Conservation (phyloP, 2,329 filamentous ascomycete genomes). For the Neonectria neomacrospora region DNA sequence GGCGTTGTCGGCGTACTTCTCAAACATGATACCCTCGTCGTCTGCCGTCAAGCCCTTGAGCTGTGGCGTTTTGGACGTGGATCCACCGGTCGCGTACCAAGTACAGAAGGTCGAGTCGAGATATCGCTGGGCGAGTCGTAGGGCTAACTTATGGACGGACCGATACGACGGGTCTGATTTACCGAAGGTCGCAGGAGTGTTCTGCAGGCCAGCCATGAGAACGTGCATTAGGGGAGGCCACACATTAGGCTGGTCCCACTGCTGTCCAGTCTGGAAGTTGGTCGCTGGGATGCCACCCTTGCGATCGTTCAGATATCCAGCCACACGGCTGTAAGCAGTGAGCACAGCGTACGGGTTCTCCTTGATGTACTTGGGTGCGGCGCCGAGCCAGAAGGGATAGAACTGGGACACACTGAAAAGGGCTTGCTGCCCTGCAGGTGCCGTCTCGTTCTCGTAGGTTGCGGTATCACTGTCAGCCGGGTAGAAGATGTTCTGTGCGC, state of each 20-base stretch:
- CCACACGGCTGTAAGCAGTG: constrained; percentile 64
- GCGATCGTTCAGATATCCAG: constrained; percentile 61
- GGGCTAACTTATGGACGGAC: constrained; percentile 65
- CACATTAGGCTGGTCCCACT: constrained; percentile 78
- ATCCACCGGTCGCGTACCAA: constrained; percentile 74
- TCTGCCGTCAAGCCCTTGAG: constrained; percentile 57
- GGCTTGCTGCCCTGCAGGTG: constrained; percentile 66
- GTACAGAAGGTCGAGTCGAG: constrained; percentile 76
- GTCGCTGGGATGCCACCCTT: constrained; percentile 71
- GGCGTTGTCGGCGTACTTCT: constrained; percentile 72
- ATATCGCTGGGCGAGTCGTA: constrained; percentile 71
- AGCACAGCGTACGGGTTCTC: constrained; percentile 68
- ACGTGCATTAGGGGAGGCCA: constrained; percentile 76
- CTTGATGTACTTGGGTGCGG: constrained; percentile 66
- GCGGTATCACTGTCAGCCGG: constrained; percentile 57
- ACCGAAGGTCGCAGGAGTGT: constrained; percentile 67
- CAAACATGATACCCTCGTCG: constrained; percentile 72
- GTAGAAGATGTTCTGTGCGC: constrained; percentile 65
- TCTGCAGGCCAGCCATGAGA: constrained; percentile 70
- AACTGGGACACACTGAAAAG: constrained; percentile 69
- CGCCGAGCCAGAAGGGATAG: constrained; percentile 77
- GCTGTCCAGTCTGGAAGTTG: constrained; percentile 69
- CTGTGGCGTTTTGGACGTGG: constrained; percentile 63
- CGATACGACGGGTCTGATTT: constrained; percentile 64
- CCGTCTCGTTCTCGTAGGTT: constrained; percentile 48